Percentiles rank a stretch among this genome's conserved stretches.
These are phyloP conservation scores for Boletellus ananas DNA, from an alignment of 768 basidiomycete species.

Conservation along the genomic window DNA sequence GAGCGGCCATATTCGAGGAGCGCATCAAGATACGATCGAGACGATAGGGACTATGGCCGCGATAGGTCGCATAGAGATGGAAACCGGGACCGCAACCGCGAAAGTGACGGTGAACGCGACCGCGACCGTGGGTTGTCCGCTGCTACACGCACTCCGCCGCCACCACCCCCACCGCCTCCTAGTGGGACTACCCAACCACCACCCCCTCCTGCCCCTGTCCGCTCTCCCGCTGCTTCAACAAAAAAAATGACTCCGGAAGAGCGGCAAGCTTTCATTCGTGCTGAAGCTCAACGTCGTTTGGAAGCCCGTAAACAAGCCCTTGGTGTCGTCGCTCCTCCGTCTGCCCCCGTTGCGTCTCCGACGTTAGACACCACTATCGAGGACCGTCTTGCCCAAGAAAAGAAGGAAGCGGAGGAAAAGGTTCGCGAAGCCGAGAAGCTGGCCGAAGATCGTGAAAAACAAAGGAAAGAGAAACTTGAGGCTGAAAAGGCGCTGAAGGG, in stretches of 20 bases:
- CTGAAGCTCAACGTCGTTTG: conserved; percentile 77
- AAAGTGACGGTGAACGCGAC: conserved; percentile 34
- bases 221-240: conserved; percentile 55
- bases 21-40: conserved; percentile 32
- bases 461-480: conserved; percentile 70
- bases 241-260: conserved; percentile 86
- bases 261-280: conserved; percentile 69
- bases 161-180: conserved; percentile 46
- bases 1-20: conserved; percentile 55
- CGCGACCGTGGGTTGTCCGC: conserved; percentile 37
- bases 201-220: conserved; percentile 48
- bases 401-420: conserved; percentile 89
- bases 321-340: conserved; percentile 55
- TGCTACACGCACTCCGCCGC: conserved; percentile 42
- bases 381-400: conserved; percentile 80
- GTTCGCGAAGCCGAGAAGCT: conserved; percentile 72
- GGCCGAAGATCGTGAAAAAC: conserved; percentile 73
- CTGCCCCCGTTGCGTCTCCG: conserved; percentile 37
- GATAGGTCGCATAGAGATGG: conserved; percentile 31
- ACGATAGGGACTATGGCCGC: conserved; percentile 37
- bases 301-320: conserved; percentile 83
- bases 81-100: conserved; percentile 15
- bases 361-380: conserved; percentile 77
- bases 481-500: conserved; percentile 65
- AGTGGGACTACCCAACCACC: conserved; percentile 40